A percentile compares a stretch with the other conserved stretches of the same genome.
These are phyloP conservation scores for Clarireedia homoeocarpa DNA, from an alignment of 2,329 filamentous ascomycete species.

Conservation along the genomic window DNA sequence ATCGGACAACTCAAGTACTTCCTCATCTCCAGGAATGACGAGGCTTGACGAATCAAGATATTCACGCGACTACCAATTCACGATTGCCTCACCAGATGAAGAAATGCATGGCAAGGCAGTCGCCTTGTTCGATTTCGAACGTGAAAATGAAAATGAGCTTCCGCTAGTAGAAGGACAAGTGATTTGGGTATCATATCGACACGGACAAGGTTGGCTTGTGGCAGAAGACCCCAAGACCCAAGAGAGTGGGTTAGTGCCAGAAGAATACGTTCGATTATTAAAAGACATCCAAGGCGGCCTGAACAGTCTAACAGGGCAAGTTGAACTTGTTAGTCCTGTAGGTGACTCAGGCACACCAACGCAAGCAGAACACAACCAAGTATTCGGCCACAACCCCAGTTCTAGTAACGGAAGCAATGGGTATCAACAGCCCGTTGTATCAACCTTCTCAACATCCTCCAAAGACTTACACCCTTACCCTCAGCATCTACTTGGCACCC, in stretches of 20 bases:
- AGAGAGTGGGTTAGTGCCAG: slow-evolving; percentile 90
- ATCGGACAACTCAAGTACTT: slow-evolving; percentile 50
- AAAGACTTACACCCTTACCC: slow-evolving; percentile 63
- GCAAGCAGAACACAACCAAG: slow-evolving; percentile 46
- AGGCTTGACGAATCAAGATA: slow-evolving; percentile 70
- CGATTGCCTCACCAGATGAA: slow-evolving; percentile 89
- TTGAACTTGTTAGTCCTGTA: slow-evolving; percentile 39
- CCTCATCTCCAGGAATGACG: slow-evolving; percentile 50
- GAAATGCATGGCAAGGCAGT: slow-evolving; percentile 97
- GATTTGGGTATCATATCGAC: slow-evolving; percentile 91
- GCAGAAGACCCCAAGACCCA: slow-evolving; percentile 91
- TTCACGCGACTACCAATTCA: slow-evolving; percentile 89
- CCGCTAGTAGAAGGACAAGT: slow-evolving; percentile 90
- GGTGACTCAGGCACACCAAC: slow-evolving; percentile 54
- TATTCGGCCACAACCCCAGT: slow-evolving; percentile 40
- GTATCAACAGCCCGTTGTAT: slow-evolving; percentile 61
- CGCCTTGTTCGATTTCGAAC: slow-evolving; percentile 87
- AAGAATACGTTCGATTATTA: slow-evolving; percentile 89
- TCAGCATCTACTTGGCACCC: slow-evolving; percentile 54
- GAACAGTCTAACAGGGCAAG: slow-evolving; percentile 59
- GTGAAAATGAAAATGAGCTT: slow-evolving; percentile 94
- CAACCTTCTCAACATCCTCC: slow-evolving; percentile 63
- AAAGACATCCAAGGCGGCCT: slow-evolving; percentile 90
- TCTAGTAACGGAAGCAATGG: slow-evolving; percentile 43
- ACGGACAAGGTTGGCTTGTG: slow-evolving; percentile 95